phyloP scores from a whole-genome alignment of 2,329 filamentous ascomycete genomes.

The Ceratocystis lukuohia region DNA sequence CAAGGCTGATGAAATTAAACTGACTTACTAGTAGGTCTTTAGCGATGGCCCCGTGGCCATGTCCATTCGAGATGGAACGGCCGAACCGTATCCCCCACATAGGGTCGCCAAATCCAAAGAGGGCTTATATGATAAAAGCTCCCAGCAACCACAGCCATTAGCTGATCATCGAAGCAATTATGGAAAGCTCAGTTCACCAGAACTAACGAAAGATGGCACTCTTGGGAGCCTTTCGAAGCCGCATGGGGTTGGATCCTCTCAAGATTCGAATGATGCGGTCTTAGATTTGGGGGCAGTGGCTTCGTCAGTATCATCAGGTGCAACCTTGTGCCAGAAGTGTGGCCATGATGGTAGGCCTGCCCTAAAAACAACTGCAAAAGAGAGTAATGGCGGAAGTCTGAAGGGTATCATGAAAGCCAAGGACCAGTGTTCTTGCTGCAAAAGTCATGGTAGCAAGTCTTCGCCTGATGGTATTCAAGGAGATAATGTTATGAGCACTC shows the following conservation, averaged over 20 bases:
- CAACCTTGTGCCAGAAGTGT: background rate
- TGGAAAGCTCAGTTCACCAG: background rate
- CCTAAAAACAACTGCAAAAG: too few species aligned
- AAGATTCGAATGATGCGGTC: background rate
- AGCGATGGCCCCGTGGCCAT: background rate
- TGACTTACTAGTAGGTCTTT: background rate
- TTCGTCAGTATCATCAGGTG: background rate
- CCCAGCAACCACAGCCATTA: background rate
- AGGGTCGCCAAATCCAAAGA: background rate
- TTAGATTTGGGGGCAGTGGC: background rate
- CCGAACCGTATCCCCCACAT: background rate
- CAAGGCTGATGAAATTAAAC: background rate
- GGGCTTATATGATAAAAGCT: background rate
- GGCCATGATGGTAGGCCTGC: background rate
- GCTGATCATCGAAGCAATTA: background rate
- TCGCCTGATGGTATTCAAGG: background rate
- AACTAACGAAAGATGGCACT: background rate
- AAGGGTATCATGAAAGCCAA: slow-evolving; percentile 4
- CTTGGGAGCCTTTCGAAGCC: too few species aligned
- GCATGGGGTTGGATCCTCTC: background rate
- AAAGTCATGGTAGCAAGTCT: background rate
- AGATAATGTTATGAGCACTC: background rate
- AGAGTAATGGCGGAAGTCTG: too few species aligned
- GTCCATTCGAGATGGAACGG: background rate
- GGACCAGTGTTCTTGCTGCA: background rate